A percentile compares a stretch with the other conserved stretches of the same genome.
phyloP scores from a whole-genome alignment of 768 basidiomycete genomes.

The Xerocomellus intermedius region DNA sequence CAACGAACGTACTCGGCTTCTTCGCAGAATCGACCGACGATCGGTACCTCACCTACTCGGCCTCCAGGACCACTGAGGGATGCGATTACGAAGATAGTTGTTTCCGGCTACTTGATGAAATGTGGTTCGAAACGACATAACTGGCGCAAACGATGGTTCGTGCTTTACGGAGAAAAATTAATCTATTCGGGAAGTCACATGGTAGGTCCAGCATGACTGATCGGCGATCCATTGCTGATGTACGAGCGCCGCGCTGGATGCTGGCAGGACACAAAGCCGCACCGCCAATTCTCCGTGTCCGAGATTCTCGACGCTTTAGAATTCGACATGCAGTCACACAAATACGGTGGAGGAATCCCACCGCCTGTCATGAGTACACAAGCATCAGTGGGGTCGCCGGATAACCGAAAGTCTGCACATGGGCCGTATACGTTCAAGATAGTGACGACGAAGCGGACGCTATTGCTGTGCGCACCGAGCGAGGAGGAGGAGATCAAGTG shows the following conservation, averaged over 20 bases:
- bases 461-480: constrained; percentile 87
- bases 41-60: constrained; percentile 46
- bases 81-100: constrained; percentile 66
- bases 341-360: constrained; percentile 40
- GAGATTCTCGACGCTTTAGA: constrained; percentile 93
- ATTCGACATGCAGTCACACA: constrained; percentile 62
- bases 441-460: constrained; percentile 88
- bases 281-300: constrained; percentile 80
- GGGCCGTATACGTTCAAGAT: constrained; percentile 84
- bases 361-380: constrained; percentile 31
- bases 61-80: constrained; percentile 43
- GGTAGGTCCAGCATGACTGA: constrained; percentile 51
- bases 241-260: constrained; percentile 5
- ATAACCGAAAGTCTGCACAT: constrained; percentile 46
- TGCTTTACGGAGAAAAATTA: constrained; percentile 83
- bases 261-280: constrained; percentile 81
- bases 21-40: constrained; percentile 43
- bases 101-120: constrained; percentile 94
- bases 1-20: constrained; percentile 43
- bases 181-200: constrained; percentile 93
- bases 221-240: constrained; percentile 10
- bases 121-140: constrained; percentile 89
- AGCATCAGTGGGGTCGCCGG: constrained; percentile 34
- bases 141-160: constrained; percentile 98
- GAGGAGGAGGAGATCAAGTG: constrained; percentile 99